Evolutionary conservation across 768 basidiomycete genomes (phyloP).

Genomic region (Rossbeevera mucosa): DNA sequence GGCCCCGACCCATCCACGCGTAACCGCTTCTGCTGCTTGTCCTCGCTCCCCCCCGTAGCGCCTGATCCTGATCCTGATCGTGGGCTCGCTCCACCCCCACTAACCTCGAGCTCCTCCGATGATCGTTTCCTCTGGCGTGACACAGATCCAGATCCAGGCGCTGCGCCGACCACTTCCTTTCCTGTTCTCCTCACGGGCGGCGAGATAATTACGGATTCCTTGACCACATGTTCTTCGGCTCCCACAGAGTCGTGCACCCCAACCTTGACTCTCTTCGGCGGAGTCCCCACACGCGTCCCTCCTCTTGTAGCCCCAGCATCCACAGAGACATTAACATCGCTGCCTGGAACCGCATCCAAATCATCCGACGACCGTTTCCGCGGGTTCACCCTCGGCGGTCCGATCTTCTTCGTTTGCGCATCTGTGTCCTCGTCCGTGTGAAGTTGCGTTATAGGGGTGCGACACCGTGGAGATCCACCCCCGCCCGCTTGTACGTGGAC

Average conservation of each 20-base stretch:
- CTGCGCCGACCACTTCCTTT: constrained; percentile 3
- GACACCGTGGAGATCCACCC: constrained; percentile 5
- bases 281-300: constrained; percentile 28
- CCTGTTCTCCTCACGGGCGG: not conserved
- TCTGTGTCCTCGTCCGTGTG: not conserved
- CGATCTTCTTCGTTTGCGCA: constrained; percentile 6
- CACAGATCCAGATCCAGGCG: not conserved
- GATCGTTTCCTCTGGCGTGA: constrained; percentile 41
- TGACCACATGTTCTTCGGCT: constrained; percentile 9
- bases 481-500: not conserved
- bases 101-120: constrained; percentile 44
- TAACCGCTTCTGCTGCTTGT: constrained; percentile 27
- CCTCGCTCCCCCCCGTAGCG: constrained; percentile 2
- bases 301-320: not conserved
- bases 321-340: not conserved
- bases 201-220: not conserved
- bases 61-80: constrained; percentile 2
- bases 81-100: constrained; percentile 3
- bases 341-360: constrained; percentile 18
- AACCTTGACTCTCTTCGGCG: constrained; percentile 39
- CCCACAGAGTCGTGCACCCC: constrained; percentile 6
- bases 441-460: not conserved
- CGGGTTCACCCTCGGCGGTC: constrained; percentile 17
- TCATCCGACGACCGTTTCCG: constrained; percentile 37
- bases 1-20: constrained; percentile 22